A percentile compares a stretch with the other conserved stretches of the same genome.
Conservation (phyloP, 192 early-diverging fungal species). For the Linnemannia zychae region DNA sequence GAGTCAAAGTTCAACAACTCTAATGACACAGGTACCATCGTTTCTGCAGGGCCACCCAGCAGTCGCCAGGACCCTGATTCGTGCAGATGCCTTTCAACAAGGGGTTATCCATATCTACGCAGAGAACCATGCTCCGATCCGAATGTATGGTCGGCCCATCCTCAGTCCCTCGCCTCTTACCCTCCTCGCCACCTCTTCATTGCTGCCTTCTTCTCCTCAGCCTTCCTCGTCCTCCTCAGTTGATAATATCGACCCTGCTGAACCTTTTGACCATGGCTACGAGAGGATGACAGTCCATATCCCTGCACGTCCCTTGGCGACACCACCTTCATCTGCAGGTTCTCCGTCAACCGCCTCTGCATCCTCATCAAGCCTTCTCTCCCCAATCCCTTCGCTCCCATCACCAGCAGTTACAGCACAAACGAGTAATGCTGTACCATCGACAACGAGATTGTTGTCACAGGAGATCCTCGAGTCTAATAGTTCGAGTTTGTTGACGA, state of each 20-base stretch:
- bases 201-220: background rate
- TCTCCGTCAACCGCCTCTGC: background rate
- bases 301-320: background rate
- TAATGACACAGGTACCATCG: constrained; percentile 10
- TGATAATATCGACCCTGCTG: background rate
- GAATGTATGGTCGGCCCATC: constrained; percentile 47
- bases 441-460: background rate
- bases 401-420: background rate
- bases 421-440: background rate
- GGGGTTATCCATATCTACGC: constrained; percentile 45
- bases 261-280: background rate
- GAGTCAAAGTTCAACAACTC: background rate
- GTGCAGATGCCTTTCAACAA: constrained; percentile 27
- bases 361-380: background rate
- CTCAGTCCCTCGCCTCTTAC: background rate
- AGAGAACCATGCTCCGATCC: constrained; percentile 38
- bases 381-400: background rate
- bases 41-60: constrained; percentile 17
- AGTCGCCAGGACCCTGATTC: constrained; percentile 23
- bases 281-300: background rate
- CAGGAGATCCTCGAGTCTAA: background rate
- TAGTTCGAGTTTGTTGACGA: too few species aligned
- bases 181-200: background rate
- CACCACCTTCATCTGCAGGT: background rate
- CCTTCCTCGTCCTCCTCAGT: background rate